Evolutionary conservation across 371 early-diverging fungal species (phyloP), one percentile per base, ranked within the genome.

Genomic region (Rhizopus delemar): DNA sequence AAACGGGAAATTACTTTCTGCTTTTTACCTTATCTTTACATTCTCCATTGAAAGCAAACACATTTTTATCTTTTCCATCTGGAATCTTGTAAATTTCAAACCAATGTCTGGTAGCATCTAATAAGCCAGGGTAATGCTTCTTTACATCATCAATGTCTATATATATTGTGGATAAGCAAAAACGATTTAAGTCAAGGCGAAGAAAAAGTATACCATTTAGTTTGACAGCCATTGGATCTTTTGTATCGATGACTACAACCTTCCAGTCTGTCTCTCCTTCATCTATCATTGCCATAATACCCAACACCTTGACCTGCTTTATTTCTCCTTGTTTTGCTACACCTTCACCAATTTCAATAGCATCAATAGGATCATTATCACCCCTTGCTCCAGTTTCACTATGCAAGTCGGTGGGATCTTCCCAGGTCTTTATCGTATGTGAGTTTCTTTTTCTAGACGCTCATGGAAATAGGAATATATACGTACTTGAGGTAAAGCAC

Each of bases 181-280:
- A 38, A 13, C 36, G 5, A 29, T 16, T 34, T 39, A 16, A 35
- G 48, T 22, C 31, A 33, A 8, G 1, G 3, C n/a, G 8, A 13
- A 9, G 39, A 39, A 39, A 7, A 39, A 12, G 9, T 39, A 39
- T 59, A 83, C 83, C 90, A 82, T 97, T 96, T 53, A 99, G 74
- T 80, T 94, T 91, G 67, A 79, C 56, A 28, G 97, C 97, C 59
- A 93, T 75, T 9, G 94, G 95, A 80, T 99, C 99, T 68, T 90
- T 93, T 62, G 90, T 76, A 73, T 98, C 98, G 62, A 99, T 97
- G 61, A 89, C 95, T 60, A 99, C 84, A 49, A 99, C 85, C 82
- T 99, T 99, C 99, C 99, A 99, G 86, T 99, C 99, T 46, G 99
- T 98, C 83, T 99, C 99, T 57, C 95, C 97, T 75, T 97, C 96